Evolutionary conservation across 257 asterid genomes (phyloP).

Genomic region (Rehmannia glutinosa): DNA sequence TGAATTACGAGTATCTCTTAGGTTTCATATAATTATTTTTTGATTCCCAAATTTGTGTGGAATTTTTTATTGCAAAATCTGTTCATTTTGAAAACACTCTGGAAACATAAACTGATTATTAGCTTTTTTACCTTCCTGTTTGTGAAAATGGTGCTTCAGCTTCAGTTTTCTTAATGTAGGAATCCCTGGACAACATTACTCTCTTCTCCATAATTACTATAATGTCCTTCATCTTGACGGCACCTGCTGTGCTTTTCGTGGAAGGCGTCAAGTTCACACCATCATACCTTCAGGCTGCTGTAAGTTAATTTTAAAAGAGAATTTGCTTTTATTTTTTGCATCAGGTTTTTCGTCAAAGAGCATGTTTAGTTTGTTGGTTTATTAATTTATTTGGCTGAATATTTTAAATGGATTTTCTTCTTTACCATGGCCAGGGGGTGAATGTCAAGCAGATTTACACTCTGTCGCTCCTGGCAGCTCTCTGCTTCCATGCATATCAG

Average conservation of each 20-base stretch:
- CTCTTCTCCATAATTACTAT: slow-evolving; percentile 48
- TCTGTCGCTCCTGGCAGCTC: slow-evolving; percentile 66
- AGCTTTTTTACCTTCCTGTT: background rate
- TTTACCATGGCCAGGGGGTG: slow-evolving; percentile 46
- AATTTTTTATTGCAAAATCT: background rate
- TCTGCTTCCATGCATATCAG: slow-evolving; percentile 91
- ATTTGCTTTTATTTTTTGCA: background rate
- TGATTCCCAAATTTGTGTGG: background rate
- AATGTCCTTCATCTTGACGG: slow-evolving; percentile 50
- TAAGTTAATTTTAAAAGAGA: slow-evolving; percentile 29
- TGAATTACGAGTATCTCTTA: background rate
- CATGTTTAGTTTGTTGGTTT: background rate
- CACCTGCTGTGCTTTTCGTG: slow-evolving; percentile 38
- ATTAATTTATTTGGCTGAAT: background rate
- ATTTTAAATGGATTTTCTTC: background rate
- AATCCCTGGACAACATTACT: slow-evolving; percentile 45
- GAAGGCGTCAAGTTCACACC: slow-evolving; percentile 70
- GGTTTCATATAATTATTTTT: background rate
- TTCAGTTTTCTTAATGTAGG: slow-evolving; percentile 33
- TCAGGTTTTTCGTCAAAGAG: background rate
- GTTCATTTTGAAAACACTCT: background rate
- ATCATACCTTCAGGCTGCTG: slow-evolving; percentile 64
- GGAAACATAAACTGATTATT: background rate
- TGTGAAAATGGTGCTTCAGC: slow-evolving; percentile 19
- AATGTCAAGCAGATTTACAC: slow-evolving; percentile 56